Conservation (phyloP, 495 filamentous ascomycete species). For the Friedmanniomyces simplex region DNA sequence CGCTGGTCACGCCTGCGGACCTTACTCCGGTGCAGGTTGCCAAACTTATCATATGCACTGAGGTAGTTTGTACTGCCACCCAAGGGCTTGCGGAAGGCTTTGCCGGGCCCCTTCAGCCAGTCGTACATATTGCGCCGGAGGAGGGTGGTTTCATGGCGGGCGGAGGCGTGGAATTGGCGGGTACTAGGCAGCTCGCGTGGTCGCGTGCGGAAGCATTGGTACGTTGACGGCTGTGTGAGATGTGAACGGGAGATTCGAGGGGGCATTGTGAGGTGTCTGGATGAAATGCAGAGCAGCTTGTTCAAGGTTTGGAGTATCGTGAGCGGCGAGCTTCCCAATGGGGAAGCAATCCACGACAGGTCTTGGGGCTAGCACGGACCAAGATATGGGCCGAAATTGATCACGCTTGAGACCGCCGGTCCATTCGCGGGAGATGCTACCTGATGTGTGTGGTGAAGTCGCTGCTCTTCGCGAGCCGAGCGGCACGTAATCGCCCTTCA, state of each 20-base stretch:
- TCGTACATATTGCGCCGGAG: constrained; percentile 43
- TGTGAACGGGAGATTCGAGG: constrained; percentile 13
- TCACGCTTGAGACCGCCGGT: too few relatives aligned
- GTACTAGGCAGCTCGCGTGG: background rate
- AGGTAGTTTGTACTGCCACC: constrained; percentile 59
- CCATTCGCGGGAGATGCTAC: too few relatives aligned
- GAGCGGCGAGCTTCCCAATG: too few relatives aligned
- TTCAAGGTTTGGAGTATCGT: too few relatives aligned
- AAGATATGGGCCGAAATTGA: too few relatives aligned
- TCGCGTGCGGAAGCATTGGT: constrained; percentile 14
- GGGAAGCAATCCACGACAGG: background rate
- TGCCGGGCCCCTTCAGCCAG: constrained; percentile 56
- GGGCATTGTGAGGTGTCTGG: constrained; percentile 4
- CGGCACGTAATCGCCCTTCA: too few relatives aligned
- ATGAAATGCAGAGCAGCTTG: too few relatives aligned
- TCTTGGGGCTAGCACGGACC: background rate
- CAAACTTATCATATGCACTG: constrained; percentile 37
- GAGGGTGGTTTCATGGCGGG: constrained; percentile 11
- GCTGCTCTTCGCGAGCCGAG: too few relatives aligned
- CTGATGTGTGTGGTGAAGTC: too few relatives aligned
- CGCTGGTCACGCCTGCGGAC: background rate
- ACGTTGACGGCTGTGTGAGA: constrained; percentile 5
- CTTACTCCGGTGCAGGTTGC: constrained; percentile 31
- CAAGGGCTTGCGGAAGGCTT: constrained; percentile 43
- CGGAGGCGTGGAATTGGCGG: constrained; percentile 13